Evolutionary conservation across 1,284 basidiomycete species (phyloP), one percentile per base, ranked within the genome.

Genomic region (Tilletiaria anomala): DNA sequence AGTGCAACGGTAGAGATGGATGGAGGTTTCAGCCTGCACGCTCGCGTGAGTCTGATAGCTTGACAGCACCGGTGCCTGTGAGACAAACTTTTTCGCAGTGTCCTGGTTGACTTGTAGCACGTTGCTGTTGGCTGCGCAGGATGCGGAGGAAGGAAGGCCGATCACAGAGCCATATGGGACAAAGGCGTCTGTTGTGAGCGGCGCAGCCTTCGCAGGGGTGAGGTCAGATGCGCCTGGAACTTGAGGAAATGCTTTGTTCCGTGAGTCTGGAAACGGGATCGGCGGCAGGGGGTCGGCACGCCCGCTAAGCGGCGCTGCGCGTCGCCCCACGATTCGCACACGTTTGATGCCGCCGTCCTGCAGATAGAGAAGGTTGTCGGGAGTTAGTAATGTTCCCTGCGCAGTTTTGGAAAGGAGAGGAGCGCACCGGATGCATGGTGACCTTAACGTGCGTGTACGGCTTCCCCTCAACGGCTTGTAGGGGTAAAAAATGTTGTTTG

Each of bases 261-360:
- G n/a, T n/a, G n/a, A n/a, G n/a, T n/a, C n/a, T 29, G 26, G 26
- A 8, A 29, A n/a, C 8, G 26, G 26, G 10, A 29, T n/a, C 8
- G 26, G n/a, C 10, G 26, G 26, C 10, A 29, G 8, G 10, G 26
- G 26, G 26, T n/a, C 26, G 10, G 8, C n/a, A n/a, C n/a, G n/a
- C 10, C 26, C 26, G 26, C 10, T n/a, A 8, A 29, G n/a, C 26
- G 26, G 26, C 26, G 8, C n/a, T 8, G 71, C 72, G 43, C 74
- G 76, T 42, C 76, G 75, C 12, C 91, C 91, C 46, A 79, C 73
- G 36, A 96, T 68, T 39, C 91, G 77, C 17, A 97, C 71, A 8
- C 91, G 78, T 71, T 97, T 97, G 64, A 96, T 73, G 17, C 91
- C 91, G 37, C 91, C 91, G 65, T 99, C 91, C 70, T 11, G 20